A percentile compares a stretch with the other conserved stretches of the same genome.
These are phyloP conservation scores for Didymella exigua DNA, from an alignment of 2,329 filamentous ascomycete species.

Conservation along the genomic window DNA sequence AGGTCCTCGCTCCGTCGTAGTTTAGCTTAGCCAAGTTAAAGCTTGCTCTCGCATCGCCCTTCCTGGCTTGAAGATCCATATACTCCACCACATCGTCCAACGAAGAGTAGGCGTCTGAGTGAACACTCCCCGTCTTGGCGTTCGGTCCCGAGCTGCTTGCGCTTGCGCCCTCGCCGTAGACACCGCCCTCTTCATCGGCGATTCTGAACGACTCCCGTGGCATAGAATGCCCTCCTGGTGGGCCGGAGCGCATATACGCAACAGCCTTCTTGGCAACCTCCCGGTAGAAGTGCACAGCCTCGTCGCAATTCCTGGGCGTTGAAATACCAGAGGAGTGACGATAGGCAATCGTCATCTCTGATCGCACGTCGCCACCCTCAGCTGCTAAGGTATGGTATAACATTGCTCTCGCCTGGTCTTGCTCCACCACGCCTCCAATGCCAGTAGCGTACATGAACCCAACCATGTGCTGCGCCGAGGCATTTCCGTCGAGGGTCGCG, in stretches of 20 bases:
- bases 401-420: constrained; percentile 88
- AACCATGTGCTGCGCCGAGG: constrained; percentile 92
- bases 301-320: constrained; percentile 82
- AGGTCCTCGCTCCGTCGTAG: constrained; percentile 80
- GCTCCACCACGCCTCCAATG: constrained; percentile 77
- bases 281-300: constrained; percentile 87
- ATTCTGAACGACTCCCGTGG: constrained; percentile 80
- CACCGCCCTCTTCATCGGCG: constrained; percentile 86
- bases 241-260: constrained; percentile 82
- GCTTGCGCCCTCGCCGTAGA: constrained; percentile 95
- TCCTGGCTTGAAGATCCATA: constrained; percentile 84
- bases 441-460: constrained; percentile 96
- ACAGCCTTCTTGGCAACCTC: constrained; percentile 92
- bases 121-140: constrained; percentile 72
- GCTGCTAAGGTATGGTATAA: constrained; percentile 96
- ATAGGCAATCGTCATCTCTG: constrained; percentile 92
- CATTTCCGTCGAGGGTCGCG: constrained; percentile 79
- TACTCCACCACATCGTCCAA: constrained; percentile 96
- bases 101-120: constrained; percentile 81
- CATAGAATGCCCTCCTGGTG: constrained; percentile 83
- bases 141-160: constrained; percentile 85
- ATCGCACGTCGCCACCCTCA: constrained; percentile 77
- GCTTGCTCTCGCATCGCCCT: constrained; percentile 85
- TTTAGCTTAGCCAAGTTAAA: constrained; percentile 85
- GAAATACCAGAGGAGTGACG: constrained; percentile 85